Evolutionary conservation across 257 asterid genomes (phyloP).

Genomic region (Solanum lycopersicoides): DNA sequence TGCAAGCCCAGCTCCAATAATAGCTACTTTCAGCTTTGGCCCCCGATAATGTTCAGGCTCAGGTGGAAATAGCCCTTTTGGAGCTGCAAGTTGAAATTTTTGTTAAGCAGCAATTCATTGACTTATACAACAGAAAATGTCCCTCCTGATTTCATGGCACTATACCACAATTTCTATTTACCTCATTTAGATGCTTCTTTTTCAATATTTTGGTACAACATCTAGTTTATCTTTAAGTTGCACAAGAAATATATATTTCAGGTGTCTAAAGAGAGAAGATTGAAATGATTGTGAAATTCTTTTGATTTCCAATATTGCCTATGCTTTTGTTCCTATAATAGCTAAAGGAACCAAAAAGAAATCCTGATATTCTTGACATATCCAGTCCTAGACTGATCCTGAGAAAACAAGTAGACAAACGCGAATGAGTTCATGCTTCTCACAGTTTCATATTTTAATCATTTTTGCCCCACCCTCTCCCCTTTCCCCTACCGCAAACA

Average conservation of each 20-base stretch:
- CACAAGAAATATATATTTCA: background rate
- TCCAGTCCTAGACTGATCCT: background rate
- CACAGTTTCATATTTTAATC: background rate
- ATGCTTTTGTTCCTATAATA: background rate
- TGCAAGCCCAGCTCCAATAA: conserved; percentile 96
- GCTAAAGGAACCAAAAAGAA: background rate
- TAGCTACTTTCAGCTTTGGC: conserved; percentile 94
- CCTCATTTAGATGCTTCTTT: background rate
- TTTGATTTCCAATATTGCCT: background rate
- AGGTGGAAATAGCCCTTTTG: conserved; percentile 95
- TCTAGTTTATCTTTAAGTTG: background rate
- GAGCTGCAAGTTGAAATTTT: conserved; percentile 51
- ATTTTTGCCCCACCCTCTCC: background rate
- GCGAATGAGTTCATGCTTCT: background rate
- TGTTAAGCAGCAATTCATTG: conserved; percentile 2
- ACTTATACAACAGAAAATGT: background rate
- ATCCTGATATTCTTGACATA: background rate
- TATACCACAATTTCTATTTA: background rate
- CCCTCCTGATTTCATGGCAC: background rate
- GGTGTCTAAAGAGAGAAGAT: background rate
- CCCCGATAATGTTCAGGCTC: conserved; percentile 93
- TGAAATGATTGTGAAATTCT: background rate
- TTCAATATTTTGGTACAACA: background rate
- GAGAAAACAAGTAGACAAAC: background rate
- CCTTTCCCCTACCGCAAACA: background rate